Evolutionary conservation across 352 stramenopile species (phyloP).

Genomic region (Globisporangium nodosum): DNA sequence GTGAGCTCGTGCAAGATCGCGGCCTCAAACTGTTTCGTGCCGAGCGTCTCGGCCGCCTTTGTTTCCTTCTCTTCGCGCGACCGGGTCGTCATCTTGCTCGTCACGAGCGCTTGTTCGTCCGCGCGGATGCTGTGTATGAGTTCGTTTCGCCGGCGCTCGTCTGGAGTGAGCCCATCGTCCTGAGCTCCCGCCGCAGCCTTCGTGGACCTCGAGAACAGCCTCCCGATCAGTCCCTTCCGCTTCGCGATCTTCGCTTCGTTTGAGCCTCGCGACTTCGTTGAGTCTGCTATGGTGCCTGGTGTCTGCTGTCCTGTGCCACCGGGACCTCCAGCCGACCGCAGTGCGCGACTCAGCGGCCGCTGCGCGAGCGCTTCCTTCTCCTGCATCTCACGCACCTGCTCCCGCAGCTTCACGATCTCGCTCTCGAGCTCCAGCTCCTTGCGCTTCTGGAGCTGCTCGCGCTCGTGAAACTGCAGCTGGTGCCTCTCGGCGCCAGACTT

Average conservation of each 20-base stretch:
- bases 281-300: no score
- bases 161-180: conserved; percentile 17
- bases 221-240: conserved; percentile 17
- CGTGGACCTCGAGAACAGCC: conserved; percentile 16
- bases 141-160: conserved; percentile 32
- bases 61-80: conserved; percentile 29
- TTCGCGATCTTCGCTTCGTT: conserved; percentile 12
- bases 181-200: background rate
- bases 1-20: conserved; percentile 44
- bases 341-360: conserved; percentile 16
- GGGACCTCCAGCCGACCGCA: conserved; percentile 2
- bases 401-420: conserved; percentile 60
- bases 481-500: conserved; percentile 53
- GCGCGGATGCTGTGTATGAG: conserved; percentile 22
- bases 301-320: background rate
- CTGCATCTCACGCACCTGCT: conserved; percentile 42
- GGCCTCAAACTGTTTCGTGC: conserved; percentile 44
- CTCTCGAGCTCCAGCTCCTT: conserved; percentile 52
- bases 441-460: conserved; percentile 43
- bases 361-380: conserved; percentile 26
- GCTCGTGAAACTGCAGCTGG: conserved; percentile 43
- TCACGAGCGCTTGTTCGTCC: conserved; percentile 20
- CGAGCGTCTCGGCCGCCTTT: conserved; percentile 25
- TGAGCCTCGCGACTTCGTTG: background rate
- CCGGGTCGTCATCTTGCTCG: conserved; percentile 28